Conservation (phyloP, 2,329 filamentous ascomycete species). For the Ophiostoma quercus region DNA sequence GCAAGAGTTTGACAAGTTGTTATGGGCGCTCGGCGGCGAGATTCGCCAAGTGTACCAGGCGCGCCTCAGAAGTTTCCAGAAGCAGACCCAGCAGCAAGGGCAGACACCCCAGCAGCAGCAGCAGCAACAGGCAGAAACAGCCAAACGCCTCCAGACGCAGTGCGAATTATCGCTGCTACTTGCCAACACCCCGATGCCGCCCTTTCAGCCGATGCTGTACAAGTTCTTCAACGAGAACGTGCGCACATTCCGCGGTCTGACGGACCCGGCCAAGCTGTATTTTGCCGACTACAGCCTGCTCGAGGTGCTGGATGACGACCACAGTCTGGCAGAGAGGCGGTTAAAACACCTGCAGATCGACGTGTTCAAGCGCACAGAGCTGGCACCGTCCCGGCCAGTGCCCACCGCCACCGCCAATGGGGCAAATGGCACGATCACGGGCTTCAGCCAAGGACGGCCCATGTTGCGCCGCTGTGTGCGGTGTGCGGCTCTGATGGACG, state of each 20-base stretch:
- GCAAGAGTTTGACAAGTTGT: constrained; percentile 57
- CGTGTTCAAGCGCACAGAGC: constrained; percentile 55
- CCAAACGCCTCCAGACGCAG: constrained; percentile 45
- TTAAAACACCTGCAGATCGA: constrained; percentile 44
- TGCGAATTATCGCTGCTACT: constrained; percentile 51
- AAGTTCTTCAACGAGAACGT: constrained; percentile 59
- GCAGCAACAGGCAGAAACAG: constrained; percentile 36
- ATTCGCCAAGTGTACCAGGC: constrained; percentile 49
- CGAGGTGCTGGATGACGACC: constrained; percentile 56
- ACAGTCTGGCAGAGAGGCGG: constrained; percentile 41
- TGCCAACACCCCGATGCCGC: constrained; percentile 42
- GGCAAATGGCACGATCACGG: constrained; percentile 2
- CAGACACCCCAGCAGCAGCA: constrained; percentile 18
- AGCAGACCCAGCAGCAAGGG: constrained; percentile 36
- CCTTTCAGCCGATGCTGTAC: constrained; percentile 55
- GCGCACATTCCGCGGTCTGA: constrained; percentile 50
- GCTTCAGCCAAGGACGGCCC: constrained; percentile 17
- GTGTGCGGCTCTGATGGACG: constrained; percentile 62
- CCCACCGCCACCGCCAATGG: background rate
- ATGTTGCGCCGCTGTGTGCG: constrained; percentile 50
- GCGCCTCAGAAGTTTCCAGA: constrained; percentile 31
- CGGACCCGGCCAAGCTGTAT: constrained; percentile 64
- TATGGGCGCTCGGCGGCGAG: constrained; percentile 46
- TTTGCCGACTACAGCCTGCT: constrained; percentile 67
- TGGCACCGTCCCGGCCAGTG: constrained; percentile 31